Percentiles rank a stretch among this genome's conserved stretches.
These are phyloP conservation scores for Westerdykella aurantiaca DNA, from an alignment of 2,329 filamentous ascomycete species.

Conservation along the genomic window DNA sequence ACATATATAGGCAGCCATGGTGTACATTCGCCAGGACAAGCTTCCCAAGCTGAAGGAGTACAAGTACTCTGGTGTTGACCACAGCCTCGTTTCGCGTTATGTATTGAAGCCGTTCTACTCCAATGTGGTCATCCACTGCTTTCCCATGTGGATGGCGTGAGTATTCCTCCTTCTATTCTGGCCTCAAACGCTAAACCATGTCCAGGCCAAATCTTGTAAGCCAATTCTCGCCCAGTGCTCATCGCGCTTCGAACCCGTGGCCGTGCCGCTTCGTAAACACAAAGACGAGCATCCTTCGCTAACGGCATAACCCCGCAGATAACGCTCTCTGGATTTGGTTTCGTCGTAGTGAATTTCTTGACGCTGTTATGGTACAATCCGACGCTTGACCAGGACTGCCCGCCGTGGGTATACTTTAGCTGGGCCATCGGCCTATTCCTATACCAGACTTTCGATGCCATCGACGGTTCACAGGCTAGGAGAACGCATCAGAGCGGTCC, in stretches of 20 bases:
- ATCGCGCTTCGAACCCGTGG: neutral
- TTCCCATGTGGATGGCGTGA: constrained; percentile 90
- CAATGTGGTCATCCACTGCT: constrained; percentile 86
- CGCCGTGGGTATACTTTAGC: constrained; percentile 87
- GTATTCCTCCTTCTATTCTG: constrained; percentile 25
- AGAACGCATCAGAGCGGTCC: constrained; percentile 89
- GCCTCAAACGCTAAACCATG: constrained; percentile 15
- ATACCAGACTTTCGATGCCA: constrained; percentile 97
- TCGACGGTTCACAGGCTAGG: constrained; percentile 88
- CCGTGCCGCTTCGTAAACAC: neutral
- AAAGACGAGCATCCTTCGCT: neutral
- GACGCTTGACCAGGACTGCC: constrained; percentile 88
- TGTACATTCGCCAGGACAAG: constrained; percentile 89
- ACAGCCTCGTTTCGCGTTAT: constrained; percentile 84
- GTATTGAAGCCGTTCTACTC: constrained; percentile 97
- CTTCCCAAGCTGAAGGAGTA: constrained; percentile 86
- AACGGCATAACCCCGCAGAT: constrained; percentile 48
- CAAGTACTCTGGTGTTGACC: constrained; percentile 91
- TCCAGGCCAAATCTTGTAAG: constrained; percentile 34
- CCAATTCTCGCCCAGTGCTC: constrained; percentile 7
- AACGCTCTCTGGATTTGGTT: constrained; percentile 83
- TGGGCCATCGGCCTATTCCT: constrained; percentile 88
- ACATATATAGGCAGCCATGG: constrained; percentile 54
- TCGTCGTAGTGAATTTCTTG: constrained; percentile 82
- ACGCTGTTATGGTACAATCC: constrained; percentile 95